phyloP scores from a whole-genome alignment of 73 alveolate genomes.

The Paramecium biaurelia region DNA sequence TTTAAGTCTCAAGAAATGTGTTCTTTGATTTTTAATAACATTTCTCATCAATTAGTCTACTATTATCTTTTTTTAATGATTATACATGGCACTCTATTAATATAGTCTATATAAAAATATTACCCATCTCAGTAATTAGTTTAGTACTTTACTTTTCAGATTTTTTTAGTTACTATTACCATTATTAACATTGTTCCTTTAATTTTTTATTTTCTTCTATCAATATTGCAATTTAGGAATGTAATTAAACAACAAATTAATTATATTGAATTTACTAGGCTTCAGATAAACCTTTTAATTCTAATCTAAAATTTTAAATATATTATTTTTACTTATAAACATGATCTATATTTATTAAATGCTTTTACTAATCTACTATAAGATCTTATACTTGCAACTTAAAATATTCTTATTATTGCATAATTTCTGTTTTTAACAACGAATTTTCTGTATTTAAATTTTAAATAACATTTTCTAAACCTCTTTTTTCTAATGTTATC shows the following conservation, averaged over 20 bases:
- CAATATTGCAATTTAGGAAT: neutral
- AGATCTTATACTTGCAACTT: constrained; percentile 17
- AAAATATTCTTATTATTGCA: constrained; percentile 3
- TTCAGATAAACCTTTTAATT: constrained; percentile 50
- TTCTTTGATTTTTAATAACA: neutral
- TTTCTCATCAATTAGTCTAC: constrained; percentile 26
- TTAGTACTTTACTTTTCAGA: neutral
- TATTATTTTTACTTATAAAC: neutral
- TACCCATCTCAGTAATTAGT: constrained; percentile 7
- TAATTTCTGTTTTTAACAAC: neutral
- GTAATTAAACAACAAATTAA: neutral
- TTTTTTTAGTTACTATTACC: neutral
- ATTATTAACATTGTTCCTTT: neutral
- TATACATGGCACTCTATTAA: neutral
- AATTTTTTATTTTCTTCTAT: neutral
- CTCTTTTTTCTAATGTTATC: neutral
- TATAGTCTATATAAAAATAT: neutral
- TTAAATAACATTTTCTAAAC: constrained; percentile 32
- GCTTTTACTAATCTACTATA: neutral
- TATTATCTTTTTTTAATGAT: constrained; percentile 22
- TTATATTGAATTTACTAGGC: constrained; percentile 13
- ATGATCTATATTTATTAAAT: constrained; percentile 33
- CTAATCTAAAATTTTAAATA: neutral
- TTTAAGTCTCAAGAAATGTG: constrained; percentile 30
- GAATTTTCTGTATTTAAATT: constrained; percentile 27